Evolutionary conservation across 441 rosid species (phyloP).

Genomic region (Eruca vesicaria): DNA sequence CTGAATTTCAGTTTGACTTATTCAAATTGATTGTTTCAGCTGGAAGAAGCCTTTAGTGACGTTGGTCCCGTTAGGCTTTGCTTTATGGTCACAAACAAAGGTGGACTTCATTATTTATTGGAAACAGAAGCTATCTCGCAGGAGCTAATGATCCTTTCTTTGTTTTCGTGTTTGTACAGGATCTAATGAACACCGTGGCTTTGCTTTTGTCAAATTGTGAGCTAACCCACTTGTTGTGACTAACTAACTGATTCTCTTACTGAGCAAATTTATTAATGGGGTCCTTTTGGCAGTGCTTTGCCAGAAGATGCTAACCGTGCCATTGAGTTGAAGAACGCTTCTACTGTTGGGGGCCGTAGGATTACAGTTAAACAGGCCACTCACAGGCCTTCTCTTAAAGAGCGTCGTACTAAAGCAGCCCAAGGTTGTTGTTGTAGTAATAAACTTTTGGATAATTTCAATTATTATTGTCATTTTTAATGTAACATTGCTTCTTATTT

Average conservation of each 20-base stretch:
- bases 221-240: constrained; percentile 30
- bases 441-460: not conserved
- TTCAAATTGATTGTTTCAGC: constrained; percentile 40
- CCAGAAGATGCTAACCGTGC: constrained; percentile 83
- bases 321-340: constrained; percentile 69
- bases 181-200: constrained; percentile 83
- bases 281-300: constrained; percentile 61
- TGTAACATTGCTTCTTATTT: not conserved
- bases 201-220: constrained; percentile 87
- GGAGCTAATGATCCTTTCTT: constrained; percentile 6
- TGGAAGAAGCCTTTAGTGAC: constrained; percentile 82
- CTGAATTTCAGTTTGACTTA: not conserved
- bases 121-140: not conserved
- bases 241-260: not conserved
- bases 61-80: constrained; percentile 93
- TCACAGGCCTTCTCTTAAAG: constrained; percentile 73
- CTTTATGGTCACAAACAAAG: constrained; percentile 82
- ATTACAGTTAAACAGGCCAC: constrained; percentile 81
- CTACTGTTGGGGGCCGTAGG: constrained; percentile 74
- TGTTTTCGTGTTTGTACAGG: constrained; percentile 46
- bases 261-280: not conserved
- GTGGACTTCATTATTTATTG: constrained; percentile 28
- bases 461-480: not conserved
- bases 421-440: constrained; percentile 44
- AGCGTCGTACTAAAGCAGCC: constrained; percentile 62